Base-by-base conservation (phyloP, 2,329 filamentous ascomycete genomes). In the Alternaria panax region DNA sequence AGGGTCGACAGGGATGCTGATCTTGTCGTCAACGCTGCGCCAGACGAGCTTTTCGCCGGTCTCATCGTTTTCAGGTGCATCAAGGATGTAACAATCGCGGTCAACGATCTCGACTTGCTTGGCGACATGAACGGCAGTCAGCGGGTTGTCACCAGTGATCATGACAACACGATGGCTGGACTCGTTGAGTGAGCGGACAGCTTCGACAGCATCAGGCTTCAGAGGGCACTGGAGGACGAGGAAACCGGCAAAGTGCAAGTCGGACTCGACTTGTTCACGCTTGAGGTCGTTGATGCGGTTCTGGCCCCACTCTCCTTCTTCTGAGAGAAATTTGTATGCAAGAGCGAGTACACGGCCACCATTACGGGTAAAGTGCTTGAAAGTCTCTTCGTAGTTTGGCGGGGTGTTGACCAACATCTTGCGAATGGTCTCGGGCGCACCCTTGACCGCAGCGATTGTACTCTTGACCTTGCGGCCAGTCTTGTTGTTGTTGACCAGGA, bases 111-210 rank as follows among this genome's bases (percentile, higher is more conserved):
- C 95, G 25, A 99, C 95, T 77, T 97, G 90, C 62, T 90, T 89
- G 16, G 95, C 95, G 57, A 99, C 95, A 75, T 99, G 94, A 11
- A 97, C 92, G 66, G 95, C 95, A 40, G 95, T 99, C 52, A 99
- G 85, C 12, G 95, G 94, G 78, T 99, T 99, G 79, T 99, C 95
- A 75, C 95, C 95, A 60, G 95, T 99, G 67, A 99, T 99, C 95
- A 99, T 99, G 69, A 99, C 91, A 46, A 97, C 93, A 70, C 95
- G 92, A 79, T 99, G 95, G 80, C 93, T 98, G 80, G 94, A 98
- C 83, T 99, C 95, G 75, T 97, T 99, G 70, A 99, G 86, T 92
- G 98, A 97, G 66, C 91, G 92, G 40, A 99, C 92, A 38, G 95
- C 89, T 77, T 95, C 90, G 80, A 96, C 91, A 46, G 95, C 95